These are phyloP conservation scores for Sugiyamaella novakii DNA, from an alignment of 1,139 yeast species.

Conservation along the genomic window DNA sequence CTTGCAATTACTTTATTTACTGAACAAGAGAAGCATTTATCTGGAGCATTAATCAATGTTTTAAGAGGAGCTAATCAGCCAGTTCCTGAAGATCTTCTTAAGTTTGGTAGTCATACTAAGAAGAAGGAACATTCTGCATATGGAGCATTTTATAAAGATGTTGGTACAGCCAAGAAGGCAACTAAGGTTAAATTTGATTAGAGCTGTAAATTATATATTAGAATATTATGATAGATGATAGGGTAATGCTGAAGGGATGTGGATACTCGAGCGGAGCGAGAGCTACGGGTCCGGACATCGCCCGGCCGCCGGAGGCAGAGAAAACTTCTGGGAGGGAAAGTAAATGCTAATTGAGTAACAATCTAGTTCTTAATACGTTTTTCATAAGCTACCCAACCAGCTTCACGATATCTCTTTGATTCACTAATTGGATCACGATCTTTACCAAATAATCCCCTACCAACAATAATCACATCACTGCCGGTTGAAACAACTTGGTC, in stretches of 20 bases:
- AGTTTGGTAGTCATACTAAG: conserved; percentile 96
- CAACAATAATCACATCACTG: conserved; percentile 92
- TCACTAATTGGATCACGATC: conserved; percentile 89
- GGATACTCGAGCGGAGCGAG: not conserved
- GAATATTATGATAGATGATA: no score
- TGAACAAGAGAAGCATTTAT: conserved; percentile 93
- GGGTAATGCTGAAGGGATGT: no score
- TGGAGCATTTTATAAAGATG: conserved; percentile 94
- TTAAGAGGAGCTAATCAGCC: conserved; percentile 92
- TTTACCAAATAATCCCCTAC: conserved; percentile 94
- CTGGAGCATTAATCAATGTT: conserved; percentile 92
- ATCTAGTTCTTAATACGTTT: conserved; percentile 22
- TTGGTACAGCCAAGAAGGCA: conserved; percentile 83
- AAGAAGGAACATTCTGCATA: conserved; percentile 95
- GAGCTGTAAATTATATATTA: not conserved
- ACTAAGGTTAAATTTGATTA: conserved; percentile 78
- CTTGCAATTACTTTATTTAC: conserved; percentile 94
- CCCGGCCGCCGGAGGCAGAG: not conserved
- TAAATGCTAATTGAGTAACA: not conserved
- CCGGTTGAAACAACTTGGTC: conserved; percentile 80
- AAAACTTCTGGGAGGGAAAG: not conserved
- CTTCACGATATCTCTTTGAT: conserved; percentile 84
- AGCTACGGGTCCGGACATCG: not conserved
- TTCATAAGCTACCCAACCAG: conserved; percentile 89
- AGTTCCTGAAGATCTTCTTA: conserved; percentile 94